Conservation (phyloP, 2,329 filamentous ascomycete species). For the Metarhizium humberi region DNA sequence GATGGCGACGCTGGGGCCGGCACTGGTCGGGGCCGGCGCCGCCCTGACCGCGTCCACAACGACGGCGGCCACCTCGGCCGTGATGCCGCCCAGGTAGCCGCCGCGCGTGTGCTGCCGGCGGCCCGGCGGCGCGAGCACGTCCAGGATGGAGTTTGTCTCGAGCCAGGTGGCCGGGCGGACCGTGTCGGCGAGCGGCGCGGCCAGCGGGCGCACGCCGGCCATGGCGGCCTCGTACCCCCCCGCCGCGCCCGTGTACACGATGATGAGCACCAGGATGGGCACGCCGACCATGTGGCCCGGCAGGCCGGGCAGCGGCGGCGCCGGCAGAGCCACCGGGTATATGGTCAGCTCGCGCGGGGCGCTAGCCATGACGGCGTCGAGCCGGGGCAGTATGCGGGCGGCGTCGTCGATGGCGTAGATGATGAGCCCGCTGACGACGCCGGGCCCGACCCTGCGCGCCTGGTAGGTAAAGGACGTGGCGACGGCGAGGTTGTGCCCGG, state of each 20-base stretch:
- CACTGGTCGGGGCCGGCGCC: neutral
- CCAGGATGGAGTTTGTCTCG: neutral
- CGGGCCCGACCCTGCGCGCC: neutral
- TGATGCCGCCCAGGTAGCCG: neutral
- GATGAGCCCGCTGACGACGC: neutral
- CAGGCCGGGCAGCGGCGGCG: neutral
- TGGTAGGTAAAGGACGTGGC: constrained; percentile 2
- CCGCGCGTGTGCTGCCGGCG: neutral
- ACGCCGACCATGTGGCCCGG: neutral
- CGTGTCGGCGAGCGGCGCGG: neutral
- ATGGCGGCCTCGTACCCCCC: neutral
- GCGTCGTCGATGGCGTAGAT: neutral
- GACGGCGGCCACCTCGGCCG: neutral
- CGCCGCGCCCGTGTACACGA: neutral
- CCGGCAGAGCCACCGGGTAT: neutral
- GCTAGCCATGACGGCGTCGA: neutral
- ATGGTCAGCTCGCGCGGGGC: neutral
- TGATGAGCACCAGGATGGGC: neutral
- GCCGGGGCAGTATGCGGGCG: neutral
- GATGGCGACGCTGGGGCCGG: neutral
- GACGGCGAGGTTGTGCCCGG: constrained; percentile 5
- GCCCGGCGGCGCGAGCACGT: neutral
- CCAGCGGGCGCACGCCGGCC: neutral
- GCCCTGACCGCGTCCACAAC: neutral
- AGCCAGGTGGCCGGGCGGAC: neutral